These are phyloP conservation scores for Kitagawia praeruptora DNA, from an alignment of 129 eudicot species.

Conservation along the genomic window DNA sequence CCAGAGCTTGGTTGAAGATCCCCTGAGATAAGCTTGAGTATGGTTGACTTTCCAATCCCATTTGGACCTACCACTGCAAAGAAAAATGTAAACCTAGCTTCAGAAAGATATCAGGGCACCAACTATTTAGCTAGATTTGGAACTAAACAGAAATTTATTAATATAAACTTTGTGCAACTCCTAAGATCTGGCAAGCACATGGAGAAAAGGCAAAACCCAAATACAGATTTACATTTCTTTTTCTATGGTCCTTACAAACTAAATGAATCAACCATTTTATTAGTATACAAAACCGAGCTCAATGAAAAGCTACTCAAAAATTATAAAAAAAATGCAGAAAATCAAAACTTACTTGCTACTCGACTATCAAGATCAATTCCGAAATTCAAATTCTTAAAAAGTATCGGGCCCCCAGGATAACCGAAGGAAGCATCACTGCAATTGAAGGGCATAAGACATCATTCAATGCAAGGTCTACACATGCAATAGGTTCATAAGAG, in stretches of 20 bases:
- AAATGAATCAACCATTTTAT: neutral
- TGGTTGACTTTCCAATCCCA: constrained; percentile 97
- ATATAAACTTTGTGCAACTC: neutral
- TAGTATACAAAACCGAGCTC: neutral
- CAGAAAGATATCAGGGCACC: constrained; percentile 15
- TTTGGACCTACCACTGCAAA: constrained; percentile 98
- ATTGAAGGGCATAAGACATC: constrained; percentile 14
- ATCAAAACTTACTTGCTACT: constrained; percentile 72
- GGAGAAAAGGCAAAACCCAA: neutral
- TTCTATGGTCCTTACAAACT: neutral
- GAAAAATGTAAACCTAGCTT: constrained; percentile 16
- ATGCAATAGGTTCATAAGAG: neutral
- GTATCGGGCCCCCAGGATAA: constrained; percentile 91
- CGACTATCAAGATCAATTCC: constrained; percentile 99
- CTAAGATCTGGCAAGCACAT: neutral
- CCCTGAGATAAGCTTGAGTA: constrained; percentile 91
- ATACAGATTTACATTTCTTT: neutral
- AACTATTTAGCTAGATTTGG: neutral
- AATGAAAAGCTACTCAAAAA: neutral
- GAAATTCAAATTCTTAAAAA: constrained; percentile 84
- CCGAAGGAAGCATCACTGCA: constrained; percentile 98
- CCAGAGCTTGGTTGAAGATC: constrained; percentile 99
- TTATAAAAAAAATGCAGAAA: constrained; percentile 1
- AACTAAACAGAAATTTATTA: neutral
- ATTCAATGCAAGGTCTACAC: neutral